phyloP scores from a whole-genome alignment of 371 early-diverging fungal species.

The Thermomucor indicae-seudaticae region DNA sequence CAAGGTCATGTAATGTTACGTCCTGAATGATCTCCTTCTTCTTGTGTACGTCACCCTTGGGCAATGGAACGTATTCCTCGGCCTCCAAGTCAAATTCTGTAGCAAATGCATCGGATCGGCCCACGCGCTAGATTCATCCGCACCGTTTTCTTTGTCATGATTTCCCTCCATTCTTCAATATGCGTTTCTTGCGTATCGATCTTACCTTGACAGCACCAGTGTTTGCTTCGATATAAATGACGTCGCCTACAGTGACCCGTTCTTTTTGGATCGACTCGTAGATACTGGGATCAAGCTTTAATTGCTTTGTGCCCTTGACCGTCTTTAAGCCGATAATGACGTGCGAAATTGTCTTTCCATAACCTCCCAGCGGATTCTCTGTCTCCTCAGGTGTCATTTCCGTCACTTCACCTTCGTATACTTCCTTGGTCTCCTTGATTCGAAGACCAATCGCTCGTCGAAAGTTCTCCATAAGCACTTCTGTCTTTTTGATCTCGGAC shows the following conservation, averaged over 20 bases:
- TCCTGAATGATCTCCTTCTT: constrained; percentile 97
- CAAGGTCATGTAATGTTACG: constrained; percentile 98
- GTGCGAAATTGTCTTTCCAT: constrained; percentile 94
- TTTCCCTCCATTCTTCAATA: no score
- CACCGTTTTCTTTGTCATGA: neutral
- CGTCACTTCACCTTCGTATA: constrained; percentile 99
- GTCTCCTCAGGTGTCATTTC: constrained; percentile 95
- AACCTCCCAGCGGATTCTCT: constrained; percentile 90
- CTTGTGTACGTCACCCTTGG: constrained; percentile 99
- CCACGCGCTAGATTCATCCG: constrained; percentile 69
- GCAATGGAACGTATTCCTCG: constrained; percentile 95
- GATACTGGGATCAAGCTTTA: constrained; percentile 97
- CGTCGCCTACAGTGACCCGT: constrained; percentile 95
- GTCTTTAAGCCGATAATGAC: constrained; percentile 97
- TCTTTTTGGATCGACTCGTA: constrained; percentile 96
- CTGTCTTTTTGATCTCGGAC: constrained; percentile 97
- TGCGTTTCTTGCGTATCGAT: neutral
- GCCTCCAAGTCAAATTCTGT: constrained; percentile 97
- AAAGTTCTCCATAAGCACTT: constrained; percentile 98
- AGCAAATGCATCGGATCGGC: constrained; percentile 93
- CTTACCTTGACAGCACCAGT: constrained; percentile 95
- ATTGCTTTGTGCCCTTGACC: constrained; percentile 97
- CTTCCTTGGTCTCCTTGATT: constrained; percentile 98
- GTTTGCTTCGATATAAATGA: constrained; percentile 98
- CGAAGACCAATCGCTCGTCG: constrained; percentile 95